Evolutionary conservation across 352 stramenopile species (phyloP).

Genomic region (Phytophthora pinifolia): DNA sequence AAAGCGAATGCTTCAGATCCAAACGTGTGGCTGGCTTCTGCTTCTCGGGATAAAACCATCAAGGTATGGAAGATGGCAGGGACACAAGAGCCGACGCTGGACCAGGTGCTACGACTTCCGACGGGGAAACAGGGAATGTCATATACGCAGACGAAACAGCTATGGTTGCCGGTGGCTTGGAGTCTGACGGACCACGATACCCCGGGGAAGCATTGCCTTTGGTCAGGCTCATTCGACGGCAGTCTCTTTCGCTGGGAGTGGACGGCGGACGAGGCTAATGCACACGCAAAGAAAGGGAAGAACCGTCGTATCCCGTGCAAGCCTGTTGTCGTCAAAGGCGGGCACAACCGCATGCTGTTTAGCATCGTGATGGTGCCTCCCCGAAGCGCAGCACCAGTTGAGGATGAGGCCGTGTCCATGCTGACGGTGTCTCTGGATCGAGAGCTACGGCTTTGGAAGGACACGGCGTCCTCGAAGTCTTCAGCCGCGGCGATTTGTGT

Average conservation of each 20-base stretch:
- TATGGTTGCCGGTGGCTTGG: conserved; percentile 79
- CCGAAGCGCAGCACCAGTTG: neutral
- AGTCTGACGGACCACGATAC: conserved; percentile 11
- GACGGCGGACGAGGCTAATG: conserved; percentile 12
- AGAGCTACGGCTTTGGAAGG: conserved; percentile 64
- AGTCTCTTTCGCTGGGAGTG: conserved; percentile 69
- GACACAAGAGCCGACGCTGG: conserved; percentile 21
- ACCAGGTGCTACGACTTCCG: conserved; percentile 47
- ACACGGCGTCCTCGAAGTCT: conserved; percentile 14
- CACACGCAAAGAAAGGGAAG: conserved; percentile 21
- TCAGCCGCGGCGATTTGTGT: conserved; percentile 30
- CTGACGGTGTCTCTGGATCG: conserved; percentile 67
- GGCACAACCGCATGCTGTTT: conserved; percentile 67
- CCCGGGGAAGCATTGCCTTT: conserved; percentile 37
- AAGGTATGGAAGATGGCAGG: conserved; percentile 50
- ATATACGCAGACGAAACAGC: conserved; percentile 61
- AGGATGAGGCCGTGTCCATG: conserved; percentile 28
- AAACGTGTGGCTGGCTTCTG: conserved; percentile 51
- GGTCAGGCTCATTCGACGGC: conserved; percentile 73
- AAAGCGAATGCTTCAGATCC: neutral
- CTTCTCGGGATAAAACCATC: conserved; percentile 69
- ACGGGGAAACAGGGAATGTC: conserved; percentile 64
- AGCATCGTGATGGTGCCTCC: conserved; percentile 43
- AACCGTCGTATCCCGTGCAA: conserved; percentile 29
- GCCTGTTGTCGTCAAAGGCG: conserved; percentile 55